Conservation (phyloP, 1,139 yeast genomes). For the Zygosaccharomyces pseudobailii region DNA sequence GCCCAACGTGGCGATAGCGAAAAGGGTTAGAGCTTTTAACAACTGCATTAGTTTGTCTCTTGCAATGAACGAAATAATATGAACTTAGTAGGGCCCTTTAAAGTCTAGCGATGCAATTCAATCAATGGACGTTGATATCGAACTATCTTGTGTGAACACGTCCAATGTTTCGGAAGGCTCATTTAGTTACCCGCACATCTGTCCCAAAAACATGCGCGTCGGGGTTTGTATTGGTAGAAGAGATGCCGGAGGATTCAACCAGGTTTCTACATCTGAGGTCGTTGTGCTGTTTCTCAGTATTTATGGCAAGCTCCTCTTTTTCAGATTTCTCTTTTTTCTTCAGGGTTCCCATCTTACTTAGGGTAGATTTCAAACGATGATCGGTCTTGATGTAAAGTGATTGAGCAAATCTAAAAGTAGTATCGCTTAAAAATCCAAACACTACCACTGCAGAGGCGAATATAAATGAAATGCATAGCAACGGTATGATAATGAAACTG, state of each 20-base stretch:
- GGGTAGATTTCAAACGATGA: slow-evolving; percentile 12
- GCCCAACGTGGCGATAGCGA: slow-evolving; percentile 10
- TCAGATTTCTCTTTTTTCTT: neutral
- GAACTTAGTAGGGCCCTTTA: neutral
- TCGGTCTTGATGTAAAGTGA: slow-evolving; percentile 17
- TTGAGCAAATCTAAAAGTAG: slow-evolving; percentile 20
- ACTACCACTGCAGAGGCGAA: slow-evolving; percentile 22
- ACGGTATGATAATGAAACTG: slow-evolving; percentile 20
- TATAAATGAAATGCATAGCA: slow-evolving; percentile 20
- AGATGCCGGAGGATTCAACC: neutral
- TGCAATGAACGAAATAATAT: neutral
- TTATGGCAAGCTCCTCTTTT: neutral
- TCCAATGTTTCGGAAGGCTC: neutral
- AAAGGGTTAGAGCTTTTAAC: slow-evolving; percentile 2
- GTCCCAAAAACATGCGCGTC: slow-evolving; percentile 9
- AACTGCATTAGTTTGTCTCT: slow-evolving; percentile 5
- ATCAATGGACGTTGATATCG: neutral
- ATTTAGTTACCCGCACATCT: slow-evolving; percentile 14
- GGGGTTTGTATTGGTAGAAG: slow-evolving; percentile 5
- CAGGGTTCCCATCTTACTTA: slow-evolving; percentile 13
- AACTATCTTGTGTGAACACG: slow-evolving; percentile 4
- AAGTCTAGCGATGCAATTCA: neutral
- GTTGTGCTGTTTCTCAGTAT: neutral
- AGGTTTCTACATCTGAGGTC: no score
- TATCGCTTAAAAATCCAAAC: slow-evolving; percentile 23